Evolutionary conservation across 441 rosid species (phyloP).

Genomic region (Populus trichocarpa): DNA sequence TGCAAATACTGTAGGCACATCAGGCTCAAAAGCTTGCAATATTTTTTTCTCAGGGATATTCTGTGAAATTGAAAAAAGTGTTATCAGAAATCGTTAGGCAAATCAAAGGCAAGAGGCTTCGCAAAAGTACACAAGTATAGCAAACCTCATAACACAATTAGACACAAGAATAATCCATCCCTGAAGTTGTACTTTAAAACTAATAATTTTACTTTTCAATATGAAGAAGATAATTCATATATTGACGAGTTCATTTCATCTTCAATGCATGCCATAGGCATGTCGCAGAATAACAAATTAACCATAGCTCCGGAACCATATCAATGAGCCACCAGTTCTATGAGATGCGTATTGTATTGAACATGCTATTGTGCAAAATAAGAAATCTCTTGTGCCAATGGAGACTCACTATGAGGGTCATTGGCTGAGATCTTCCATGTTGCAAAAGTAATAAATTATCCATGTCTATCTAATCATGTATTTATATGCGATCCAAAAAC

Average conservation of each 20-base stretch:
- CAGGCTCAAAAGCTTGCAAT: slow-evolving; percentile 56
- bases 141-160: not conserved
- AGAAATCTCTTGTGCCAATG: not conserved
- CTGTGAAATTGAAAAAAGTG: slow-evolving; percentile 28
- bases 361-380: not conserved
- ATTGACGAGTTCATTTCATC: not conserved
- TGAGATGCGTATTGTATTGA: not conserved
- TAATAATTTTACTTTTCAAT: not conserved
- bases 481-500: not conserved
- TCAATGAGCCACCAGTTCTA: not conserved
- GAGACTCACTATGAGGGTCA: not conserved
- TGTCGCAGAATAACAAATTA: not conserved
- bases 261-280: not conserved
- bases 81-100: slow-evolving; percentile 8
- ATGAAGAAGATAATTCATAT: not conserved
- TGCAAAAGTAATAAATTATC: not conserved
- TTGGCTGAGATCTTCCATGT: not conserved
- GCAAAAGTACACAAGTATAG: slow-evolving; percentile 1
- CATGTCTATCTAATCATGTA: not conserved
- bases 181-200: not conserved
- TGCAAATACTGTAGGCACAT: slow-evolving; percentile 39
- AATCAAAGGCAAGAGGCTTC: not conserved
- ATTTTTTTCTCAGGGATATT: slow-evolving; percentile 28
- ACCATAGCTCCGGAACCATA: not conserved
- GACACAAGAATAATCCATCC: not conserved